Conservation (phyloP, 257 asterid species). For the Salvia splendens region DNA sequence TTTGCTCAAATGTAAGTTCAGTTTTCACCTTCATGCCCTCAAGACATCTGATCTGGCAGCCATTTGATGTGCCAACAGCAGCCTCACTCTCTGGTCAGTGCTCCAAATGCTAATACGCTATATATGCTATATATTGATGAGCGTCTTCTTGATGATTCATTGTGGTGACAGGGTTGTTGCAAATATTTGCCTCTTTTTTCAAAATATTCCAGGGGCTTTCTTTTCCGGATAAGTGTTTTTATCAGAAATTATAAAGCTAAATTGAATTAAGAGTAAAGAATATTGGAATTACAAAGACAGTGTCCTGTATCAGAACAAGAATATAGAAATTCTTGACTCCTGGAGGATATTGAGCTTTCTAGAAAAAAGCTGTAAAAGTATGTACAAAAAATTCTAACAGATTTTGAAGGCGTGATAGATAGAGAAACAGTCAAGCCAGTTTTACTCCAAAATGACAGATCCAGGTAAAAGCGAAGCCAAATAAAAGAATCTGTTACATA, state of each 20-base stretch:
- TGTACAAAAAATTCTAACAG: background rate
- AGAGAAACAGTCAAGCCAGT: background rate
- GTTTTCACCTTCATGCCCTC: too few relatives aligned
- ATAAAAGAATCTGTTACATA: background rate
- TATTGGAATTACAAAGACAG: background rate
- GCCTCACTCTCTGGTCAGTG: constrained; percentile 1
- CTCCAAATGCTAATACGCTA: background rate
- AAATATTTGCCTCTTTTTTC: too few relatives aligned
- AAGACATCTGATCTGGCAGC: too few relatives aligned
- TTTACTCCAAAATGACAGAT: background rate
- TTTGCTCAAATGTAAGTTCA: too few relatives aligned
- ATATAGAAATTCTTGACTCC: background rate
- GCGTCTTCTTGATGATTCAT: too few relatives aligned
- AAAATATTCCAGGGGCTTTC: too few relatives aligned
- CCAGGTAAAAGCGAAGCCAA: background rate
- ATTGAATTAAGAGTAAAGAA: background rate
- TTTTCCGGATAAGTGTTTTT: too few relatives aligned
- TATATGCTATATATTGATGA: too few relatives aligned
- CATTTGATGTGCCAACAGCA: background rate
- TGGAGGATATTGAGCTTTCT: background rate
- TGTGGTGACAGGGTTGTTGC: too few relatives aligned
- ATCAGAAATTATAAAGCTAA: background rate
- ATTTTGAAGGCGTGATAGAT: background rate
- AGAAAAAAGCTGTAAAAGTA: background rate
- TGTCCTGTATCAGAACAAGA: background rate